Conservation (phyloP, 1,284 basidiomycete genomes). For the Cutaneotrichosporon arboriforme region DNA sequence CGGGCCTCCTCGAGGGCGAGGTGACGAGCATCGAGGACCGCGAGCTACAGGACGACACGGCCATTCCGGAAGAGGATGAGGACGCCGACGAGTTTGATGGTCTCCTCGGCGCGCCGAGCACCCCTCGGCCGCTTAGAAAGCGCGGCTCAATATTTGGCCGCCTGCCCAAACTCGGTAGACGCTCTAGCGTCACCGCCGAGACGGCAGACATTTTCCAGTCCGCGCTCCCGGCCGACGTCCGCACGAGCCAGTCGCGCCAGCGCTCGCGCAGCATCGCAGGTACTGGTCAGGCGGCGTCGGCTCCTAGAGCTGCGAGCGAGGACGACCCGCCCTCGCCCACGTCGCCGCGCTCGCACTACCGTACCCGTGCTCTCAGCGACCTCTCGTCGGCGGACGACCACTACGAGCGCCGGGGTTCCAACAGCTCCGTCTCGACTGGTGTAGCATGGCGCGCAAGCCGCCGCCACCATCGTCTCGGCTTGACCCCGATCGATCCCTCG, state of each 20-base stretch:
- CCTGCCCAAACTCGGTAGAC: slow-evolving; percentile 6
- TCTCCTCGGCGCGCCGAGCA: slow-evolving; percentile 10
- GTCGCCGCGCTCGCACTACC: slow-evolving; percentile 14
- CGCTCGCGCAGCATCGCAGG: slow-evolving; percentile 16
- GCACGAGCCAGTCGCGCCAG: slow-evolving; percentile 9
- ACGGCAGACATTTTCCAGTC: slow-evolving; percentile 44
- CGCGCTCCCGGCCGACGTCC: slow-evolving; percentile 26
- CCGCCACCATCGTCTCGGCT: slow-evolving; percentile 12
- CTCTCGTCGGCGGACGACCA: slow-evolving; percentile 23
- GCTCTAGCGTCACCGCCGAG: slow-evolving; percentile 20
- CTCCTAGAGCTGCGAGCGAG: background rate
- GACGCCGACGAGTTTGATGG: slow-evolving; percentile 51
- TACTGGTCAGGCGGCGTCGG: background rate
- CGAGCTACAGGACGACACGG: slow-evolving; percentile 51
- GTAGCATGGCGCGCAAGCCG: slow-evolving; percentile 2
- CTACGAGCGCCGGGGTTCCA: slow-evolving; percentile 34
- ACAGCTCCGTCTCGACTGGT: slow-evolving; percentile 38
- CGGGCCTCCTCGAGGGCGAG: slow-evolving; percentile 62
- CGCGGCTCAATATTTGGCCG: slow-evolving; percentile 22
- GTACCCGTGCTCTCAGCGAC: slow-evolving; percentile 24
- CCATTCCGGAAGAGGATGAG: slow-evolving; percentile 53
- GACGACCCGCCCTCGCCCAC: background rate
- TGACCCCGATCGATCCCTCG: slow-evolving; percentile 33
- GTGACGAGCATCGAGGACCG: slow-evolving; percentile 62
- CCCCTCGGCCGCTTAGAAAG: slow-evolving; percentile 13